Evolutionary conservation across 306 rosid genomes (phyloP).

Genomic region (Vigna mungo): DNA sequence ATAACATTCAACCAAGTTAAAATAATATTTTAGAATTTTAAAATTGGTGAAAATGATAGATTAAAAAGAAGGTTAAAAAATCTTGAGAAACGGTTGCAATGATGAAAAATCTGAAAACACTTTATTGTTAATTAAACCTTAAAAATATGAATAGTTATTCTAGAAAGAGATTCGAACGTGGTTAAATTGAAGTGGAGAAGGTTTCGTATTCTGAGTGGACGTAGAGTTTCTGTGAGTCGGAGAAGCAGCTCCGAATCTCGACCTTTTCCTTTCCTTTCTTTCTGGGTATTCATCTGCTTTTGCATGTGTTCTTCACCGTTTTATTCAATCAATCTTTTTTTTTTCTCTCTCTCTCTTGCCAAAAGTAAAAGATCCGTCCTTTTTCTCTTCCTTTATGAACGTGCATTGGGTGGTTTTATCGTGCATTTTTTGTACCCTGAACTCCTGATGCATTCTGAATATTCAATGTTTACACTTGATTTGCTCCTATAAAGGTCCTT

Average conservation of each 20-base stretch:
- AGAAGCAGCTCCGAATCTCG: constrained; percentile 1
- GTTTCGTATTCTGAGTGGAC: not conserved
- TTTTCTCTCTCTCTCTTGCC: not conserved
- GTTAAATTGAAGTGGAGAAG: not conserved
- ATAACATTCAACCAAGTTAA: no score
- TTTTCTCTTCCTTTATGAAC: not conserved
- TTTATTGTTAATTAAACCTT: no score
- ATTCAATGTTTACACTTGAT: not conserved
- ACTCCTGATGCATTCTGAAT: constrained; percentile 1
- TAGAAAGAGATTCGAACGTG: no score
- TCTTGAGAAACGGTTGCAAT: no score
- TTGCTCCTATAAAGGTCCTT: constrained; percentile 3
- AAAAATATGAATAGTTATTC: no score
- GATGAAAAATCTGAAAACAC: no score
- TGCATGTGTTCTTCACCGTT: constrained; percentile 20
- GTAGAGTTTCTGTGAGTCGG: not conserved
- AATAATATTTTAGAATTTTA: no score
- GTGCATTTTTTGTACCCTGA: not conserved
- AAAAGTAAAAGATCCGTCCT: not conserved
- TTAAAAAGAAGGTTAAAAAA: no score
- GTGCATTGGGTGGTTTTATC: not conserved
- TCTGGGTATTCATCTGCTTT: constrained; percentile 13
- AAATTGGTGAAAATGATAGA: no score
- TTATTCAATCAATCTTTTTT: constrained; percentile 7
- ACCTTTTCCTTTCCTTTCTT: not conserved